Percentiles rank a stretch among this genome's conserved stretches.
Conservation (phyloP, 805 yeast genomes). For the Pichia nanzhaoensis region DNA sequence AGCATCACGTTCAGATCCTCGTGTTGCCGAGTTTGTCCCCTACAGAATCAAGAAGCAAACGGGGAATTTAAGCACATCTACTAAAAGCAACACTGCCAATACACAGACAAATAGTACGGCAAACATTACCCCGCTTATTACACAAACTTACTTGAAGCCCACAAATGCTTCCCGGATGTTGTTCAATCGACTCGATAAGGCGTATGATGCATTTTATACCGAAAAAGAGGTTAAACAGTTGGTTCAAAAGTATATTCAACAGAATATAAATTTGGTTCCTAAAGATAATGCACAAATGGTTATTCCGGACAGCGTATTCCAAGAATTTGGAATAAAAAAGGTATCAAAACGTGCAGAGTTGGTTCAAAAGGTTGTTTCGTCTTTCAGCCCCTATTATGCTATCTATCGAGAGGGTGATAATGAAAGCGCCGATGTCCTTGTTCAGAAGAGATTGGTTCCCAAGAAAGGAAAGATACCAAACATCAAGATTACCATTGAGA, state of each 20-base stretch:
- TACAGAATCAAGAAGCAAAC: constrained; percentile 37
- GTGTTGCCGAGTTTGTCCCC: constrained; percentile 55
- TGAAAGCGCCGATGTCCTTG: constrained; percentile 18
- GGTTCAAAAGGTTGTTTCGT: background rate
- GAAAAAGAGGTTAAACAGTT: constrained; percentile 47
- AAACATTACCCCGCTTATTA: constrained; percentile 13
- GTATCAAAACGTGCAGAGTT: constrained; percentile 18
- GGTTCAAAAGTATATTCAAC: constrained; percentile 49
- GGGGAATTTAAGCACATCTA: background rate
- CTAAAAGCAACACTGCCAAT: background rate
- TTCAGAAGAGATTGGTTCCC: constrained; percentile 29
- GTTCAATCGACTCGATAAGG: constrained; percentile 36
- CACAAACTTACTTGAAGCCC: constrained; percentile 51
- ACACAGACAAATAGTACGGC: background rate
- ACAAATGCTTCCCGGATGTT: constrained; percentile 41
- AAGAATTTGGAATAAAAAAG: constrained; percentile 32
- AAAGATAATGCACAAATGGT: constrained; percentile 46
- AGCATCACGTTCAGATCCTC: constrained; percentile 40
- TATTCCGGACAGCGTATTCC: constrained; percentile 46
- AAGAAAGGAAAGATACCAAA: constrained; percentile 63
- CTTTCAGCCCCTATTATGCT: constrained; percentile 11
- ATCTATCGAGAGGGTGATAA: constrained; percentile 10
- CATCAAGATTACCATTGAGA: constrained; percentile 57
- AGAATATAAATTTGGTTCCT: constrained; percentile 42
- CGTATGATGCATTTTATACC: constrained; percentile 40